These are phyloP conservation scores for Quercus engelmannii DNA, from an alignment of 306 rosid genomes.

Conservation along the genomic window DNA sequence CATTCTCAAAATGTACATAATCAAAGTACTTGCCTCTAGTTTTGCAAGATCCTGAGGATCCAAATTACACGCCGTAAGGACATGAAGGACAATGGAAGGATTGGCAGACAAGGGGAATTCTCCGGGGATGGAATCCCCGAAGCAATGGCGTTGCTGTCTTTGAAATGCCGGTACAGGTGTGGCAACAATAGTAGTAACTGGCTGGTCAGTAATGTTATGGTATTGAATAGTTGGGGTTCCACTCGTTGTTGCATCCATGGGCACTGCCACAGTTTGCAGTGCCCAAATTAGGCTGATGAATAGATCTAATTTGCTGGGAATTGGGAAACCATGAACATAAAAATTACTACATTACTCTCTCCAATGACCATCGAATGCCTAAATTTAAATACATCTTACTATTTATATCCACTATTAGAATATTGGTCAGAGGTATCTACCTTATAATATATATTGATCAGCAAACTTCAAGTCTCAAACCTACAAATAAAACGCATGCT, in stretches of 20 bases:
- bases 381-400: background rate
- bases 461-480: conserved; percentile 87
- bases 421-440: conserved; percentile 26
- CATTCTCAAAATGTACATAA: conserved; percentile 12
- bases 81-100: conserved; percentile 94
- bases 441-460: conserved; percentile 40
- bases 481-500: conserved; percentile 74
- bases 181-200: conserved; percentile 65
- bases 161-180: conserved; percentile 57
- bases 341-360: conserved; percentile 42
- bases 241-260: conserved; percentile 96
- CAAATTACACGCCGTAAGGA: conserved; percentile 75
- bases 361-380: conserved; percentile 1
- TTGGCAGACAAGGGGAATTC: conserved; percentile 94
- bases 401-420: background rate
- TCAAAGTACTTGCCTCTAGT: conserved; percentile 76
- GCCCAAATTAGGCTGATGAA: conserved; percentile 60
- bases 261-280: conserved; percentile 86
- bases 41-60: conserved; percentile 93
- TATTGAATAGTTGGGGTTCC: conserved; percentile 82
- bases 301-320: conserved; percentile 57
- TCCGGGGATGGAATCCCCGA: conserved; percentile 75
- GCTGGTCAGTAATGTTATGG: conserved; percentile 84
- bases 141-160: conserved; percentile 79
- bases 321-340: conserved; percentile 49